A percentile compares a stretch with the other conserved stretches of the same genome.
Evolutionary conservation across 2,329 filamentous ascomycete genomes (phyloP).

Genomic region (Penicillium sp.): DNA sequence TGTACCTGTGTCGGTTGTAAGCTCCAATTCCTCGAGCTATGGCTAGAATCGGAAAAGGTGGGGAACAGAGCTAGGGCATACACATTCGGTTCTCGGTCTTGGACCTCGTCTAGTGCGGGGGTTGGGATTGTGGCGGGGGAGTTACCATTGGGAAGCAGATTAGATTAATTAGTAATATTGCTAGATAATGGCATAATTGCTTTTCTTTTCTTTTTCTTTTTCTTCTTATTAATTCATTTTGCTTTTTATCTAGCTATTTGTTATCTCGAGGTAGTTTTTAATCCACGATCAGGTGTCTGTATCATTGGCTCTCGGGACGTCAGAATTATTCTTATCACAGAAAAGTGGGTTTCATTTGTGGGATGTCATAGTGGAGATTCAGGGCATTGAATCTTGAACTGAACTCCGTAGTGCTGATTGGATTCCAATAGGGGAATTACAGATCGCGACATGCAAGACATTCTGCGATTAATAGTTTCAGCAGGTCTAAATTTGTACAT

Average conservation of each 20-base stretch:
- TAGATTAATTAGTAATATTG: neutral
- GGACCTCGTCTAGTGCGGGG: neutral
- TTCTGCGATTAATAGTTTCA: neutral
- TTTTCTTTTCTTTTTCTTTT: too few species aligned
- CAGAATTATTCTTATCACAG: neutral
- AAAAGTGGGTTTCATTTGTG: neutral
- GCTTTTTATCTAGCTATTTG: neutral
- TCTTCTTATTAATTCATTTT: too few species aligned
- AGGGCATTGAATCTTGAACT: neutral
- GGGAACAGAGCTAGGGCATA: neutral
- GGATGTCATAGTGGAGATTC: neutral
- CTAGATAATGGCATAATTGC: neutral
- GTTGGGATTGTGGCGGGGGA: neutral
- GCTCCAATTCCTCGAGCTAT: neutral
- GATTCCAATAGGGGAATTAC: neutral
- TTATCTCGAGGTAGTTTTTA: neutral
- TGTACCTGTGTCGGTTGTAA: neutral
- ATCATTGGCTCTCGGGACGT: neutral
- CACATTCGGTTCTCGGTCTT: neutral
- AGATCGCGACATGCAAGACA: neutral
- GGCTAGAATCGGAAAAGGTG: neutral
- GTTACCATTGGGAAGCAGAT: neutral
- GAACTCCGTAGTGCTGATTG: too few species aligned
- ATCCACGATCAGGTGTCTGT: neutral
- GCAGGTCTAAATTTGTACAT: neutral